A percentile compares a stretch with the other conserved stretches of the same genome.
phyloP scores from a whole-genome alignment of 2,329 filamentous ascomycete genomes.

The Didymella lethalis region DNA sequence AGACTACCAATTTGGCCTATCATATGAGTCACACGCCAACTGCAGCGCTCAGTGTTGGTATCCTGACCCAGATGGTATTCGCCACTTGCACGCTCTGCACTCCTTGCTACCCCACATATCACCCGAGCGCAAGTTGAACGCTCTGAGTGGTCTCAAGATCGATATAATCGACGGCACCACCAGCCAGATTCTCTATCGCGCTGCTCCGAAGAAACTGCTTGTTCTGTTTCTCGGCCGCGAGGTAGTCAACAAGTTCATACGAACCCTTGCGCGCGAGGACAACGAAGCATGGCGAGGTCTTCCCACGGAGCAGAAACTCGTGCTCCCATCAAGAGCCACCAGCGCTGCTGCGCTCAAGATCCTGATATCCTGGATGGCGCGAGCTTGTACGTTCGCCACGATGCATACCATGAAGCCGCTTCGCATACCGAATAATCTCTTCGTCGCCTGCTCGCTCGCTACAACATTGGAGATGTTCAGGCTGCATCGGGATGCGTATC shows the following conservation, averaged over 20 bases:
- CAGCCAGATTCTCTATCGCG: conserved; percentile 3
- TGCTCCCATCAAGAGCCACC: conserved; percentile 18
- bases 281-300: conserved; percentile 14
- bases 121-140: conserved; percentile 24
- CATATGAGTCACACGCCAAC: conserved; percentile 8
- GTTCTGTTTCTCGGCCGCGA: conserved; percentile 30
- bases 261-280: conserved; percentile 26
- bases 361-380: conserved; percentile 36
- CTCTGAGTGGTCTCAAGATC: conserved; percentile 15
- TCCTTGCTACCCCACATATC: conserved; percentile 27
- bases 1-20: background rate
- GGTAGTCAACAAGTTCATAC: conserved; percentile 26
- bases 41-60: conserved; percentile 6
- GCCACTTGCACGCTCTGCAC: conserved; percentile 27
- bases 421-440: conserved; percentile 25
- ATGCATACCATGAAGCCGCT: conserved; percentile 27
- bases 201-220: conserved; percentile 31
- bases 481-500: conserved; percentile 30
- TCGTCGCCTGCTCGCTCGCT: conserved; percentile 35
- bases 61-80: conserved; percentile 31
- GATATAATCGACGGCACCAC: conserved; percentile 30
- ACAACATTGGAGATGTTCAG: conserved; percentile 28
- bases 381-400: conserved; percentile 26
- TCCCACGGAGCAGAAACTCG: conserved; percentile 21
- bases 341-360: conserved; percentile 27